Percentiles rank a stretch among this genome's conserved stretches.
Conservation (phyloP, 2,329 filamentous ascomycete species). For the Sporothrix sp. region DNA sequence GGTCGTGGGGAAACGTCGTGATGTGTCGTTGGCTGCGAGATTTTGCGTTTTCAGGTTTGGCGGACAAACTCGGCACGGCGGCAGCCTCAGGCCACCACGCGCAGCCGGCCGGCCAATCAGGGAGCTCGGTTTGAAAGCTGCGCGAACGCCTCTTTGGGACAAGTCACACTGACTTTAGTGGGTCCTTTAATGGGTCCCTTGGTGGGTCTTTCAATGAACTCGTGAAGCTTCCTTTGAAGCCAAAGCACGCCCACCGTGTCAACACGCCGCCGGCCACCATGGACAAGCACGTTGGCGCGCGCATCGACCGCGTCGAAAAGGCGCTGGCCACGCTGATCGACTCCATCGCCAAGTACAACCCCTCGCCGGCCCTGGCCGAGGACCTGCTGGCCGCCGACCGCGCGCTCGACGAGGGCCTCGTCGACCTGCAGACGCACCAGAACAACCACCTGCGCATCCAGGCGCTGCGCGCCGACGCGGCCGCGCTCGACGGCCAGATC, state of each 20-base stretch:
- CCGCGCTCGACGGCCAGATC: conserved; percentile 60
- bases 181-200: background rate
- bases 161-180: too few species aligned
- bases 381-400: conserved; percentile 63
- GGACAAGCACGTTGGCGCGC: conserved; percentile 52
- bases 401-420: conserved; percentile 55
- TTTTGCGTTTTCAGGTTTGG: conserved; percentile 18
- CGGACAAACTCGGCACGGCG: conserved; percentile 24
- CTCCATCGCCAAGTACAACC: conserved; percentile 74
- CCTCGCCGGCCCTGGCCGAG: conserved; percentile 54
- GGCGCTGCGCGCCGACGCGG: conserved; percentile 55
- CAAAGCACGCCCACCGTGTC: too few species aligned
- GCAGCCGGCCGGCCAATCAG: conserved; percentile 15
- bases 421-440: conserved; percentile 63
- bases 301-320: conserved; percentile 57
- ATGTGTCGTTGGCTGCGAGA: conserved; percentile 21
- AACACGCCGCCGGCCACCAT: conserved; percentile 30
- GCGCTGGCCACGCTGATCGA: conserved; percentile 62
- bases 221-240: too few species aligned
- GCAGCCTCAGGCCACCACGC: conserved; percentile 8
- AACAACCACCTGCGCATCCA: conserved; percentile 61
- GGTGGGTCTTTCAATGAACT: too few species aligned
- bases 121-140: conserved; percentile 16
- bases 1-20: conserved; percentile 12
- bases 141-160: too few species aligned